Base-by-base conservation (phyloP, 2,329 filamentous ascomycete species). In the Lasiodiplodia theobromae region DNA sequence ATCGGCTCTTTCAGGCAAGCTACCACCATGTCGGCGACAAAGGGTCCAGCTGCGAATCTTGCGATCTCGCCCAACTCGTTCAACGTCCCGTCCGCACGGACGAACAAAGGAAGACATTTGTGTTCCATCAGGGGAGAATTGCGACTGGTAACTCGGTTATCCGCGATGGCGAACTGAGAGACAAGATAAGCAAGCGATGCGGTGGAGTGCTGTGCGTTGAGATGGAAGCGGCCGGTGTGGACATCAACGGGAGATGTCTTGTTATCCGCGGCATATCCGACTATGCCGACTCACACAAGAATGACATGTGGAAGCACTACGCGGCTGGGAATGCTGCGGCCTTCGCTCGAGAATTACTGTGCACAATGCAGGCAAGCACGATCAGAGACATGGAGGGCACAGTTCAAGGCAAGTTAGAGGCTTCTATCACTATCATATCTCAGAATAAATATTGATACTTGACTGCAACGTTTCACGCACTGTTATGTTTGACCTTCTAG, bases 241-340 rank as follows among this genome's bases (percentile, higher is more conserved):
- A 72, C 69, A 53, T 72, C 44, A 68, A 70, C 21, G 73, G 75
- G 14, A 72, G 71, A 8, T 75, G 72, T 52, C 44, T 77, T 4
- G 71, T 74, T 5, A 73, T 77, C 14, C 69, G 73, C 31, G 74
- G 75, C 1, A 74, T 76, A 25, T 74, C 72, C 58, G 70, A 74
- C 28, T 76, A 75, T 56, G 71, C 74, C 3, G 74, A 77, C 58
- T 73, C 71, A 1, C 72, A 75, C 44, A 75, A 74, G 49, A 75
- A 75, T 49, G 70, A 75, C 14, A 47, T 4, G 7, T 76, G 73
- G 74, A 69, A 74, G 38, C 40, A 70, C 18, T 66, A 75, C 63
- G 72, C 73, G 0, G 73, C 72, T 10, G 68, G 67, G 0, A 67
- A 70, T 2, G 71, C 73, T 1, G 73, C 72, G 2, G 71, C 70